Conservation (phyloP, 441 rosid genomes). For the Corymbia calophylla region DNA sequence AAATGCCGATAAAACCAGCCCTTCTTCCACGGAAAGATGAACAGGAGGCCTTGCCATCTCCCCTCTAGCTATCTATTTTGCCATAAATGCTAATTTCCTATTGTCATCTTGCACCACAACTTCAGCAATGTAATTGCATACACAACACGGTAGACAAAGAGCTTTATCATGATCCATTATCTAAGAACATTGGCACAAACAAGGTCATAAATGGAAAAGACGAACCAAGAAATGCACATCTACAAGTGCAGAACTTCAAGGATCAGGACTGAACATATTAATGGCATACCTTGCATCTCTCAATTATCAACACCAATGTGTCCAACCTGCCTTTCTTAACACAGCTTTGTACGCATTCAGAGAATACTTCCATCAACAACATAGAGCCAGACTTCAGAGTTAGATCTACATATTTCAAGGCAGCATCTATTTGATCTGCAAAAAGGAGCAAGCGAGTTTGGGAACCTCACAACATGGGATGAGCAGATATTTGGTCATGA, state of each 20-base stretch:
- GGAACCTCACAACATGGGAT: too few relatives aligned
- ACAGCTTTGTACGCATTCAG: conserved; percentile 41
- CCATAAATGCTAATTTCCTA: conserved; percentile 73
- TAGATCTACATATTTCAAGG: conserved; percentile 55
- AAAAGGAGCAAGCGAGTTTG: conserved; percentile 40
- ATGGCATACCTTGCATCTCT: conserved; percentile 76
- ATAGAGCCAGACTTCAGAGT: conserved; percentile 45
- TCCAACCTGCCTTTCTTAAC: conserved; percentile 49
- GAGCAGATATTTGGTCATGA: too few relatives aligned
- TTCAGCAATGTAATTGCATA: conserved; percentile 63
- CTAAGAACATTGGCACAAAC: conserved; percentile 28
- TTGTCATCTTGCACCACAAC: conserved; percentile 69
- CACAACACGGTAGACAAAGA: conserved; percentile 65
- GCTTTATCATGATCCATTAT: conserved; percentile 77
- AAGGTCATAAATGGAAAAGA: conserved; percentile 9
- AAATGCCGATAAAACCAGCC: conserved; percentile 63
- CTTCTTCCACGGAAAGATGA: conserved; percentile 73
- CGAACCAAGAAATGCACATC: neutral
- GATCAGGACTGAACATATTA: neutral
- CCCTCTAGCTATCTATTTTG: conserved; percentile 66
- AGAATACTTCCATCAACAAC: conserved; percentile 32
- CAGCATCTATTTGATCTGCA: conserved; percentile 43
- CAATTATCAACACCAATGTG: conserved; percentile 60
- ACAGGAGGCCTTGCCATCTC: conserved; percentile 57
- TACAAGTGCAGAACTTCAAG: neutral